phyloP scores from a whole-genome alignment of 2,329 filamentous ascomycete genomes.

The Zasmidium citrigriseum region DNA sequence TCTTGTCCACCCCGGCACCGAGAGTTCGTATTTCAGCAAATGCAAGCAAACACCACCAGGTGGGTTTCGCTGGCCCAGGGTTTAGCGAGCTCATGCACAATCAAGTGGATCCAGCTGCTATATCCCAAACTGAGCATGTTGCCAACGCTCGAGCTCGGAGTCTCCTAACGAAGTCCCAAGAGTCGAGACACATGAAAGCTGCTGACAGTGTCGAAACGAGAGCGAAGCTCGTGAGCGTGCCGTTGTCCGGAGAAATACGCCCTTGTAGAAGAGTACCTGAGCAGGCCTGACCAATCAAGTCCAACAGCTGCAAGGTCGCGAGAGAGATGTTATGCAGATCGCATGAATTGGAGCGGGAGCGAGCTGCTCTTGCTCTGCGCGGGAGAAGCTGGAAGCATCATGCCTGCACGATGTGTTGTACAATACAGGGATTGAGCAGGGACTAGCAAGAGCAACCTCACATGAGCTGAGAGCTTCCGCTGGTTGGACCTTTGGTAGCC shows the following conservation, averaged over 20 bases:
- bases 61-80: background rate
- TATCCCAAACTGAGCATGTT: background rate
- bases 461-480: background rate
- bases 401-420: background rate
- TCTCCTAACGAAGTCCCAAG: background rate
- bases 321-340: constrained; percentile 6
- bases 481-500: background rate
- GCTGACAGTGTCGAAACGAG: background rate
- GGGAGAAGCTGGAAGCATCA: background rate
- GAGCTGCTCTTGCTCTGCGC: background rate
- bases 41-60: too few relatives aligned
- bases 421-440: background rate
- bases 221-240: background rate
- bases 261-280: background rate
- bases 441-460: background rate
- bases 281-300: background rate
- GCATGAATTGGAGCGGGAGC: too few relatives aligned
- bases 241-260: background rate
- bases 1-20: too few relatives aligned
- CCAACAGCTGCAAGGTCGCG: constrained; percentile 3
- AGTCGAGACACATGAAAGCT: background rate
- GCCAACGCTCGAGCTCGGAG: background rate
- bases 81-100: background rate
- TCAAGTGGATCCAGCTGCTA: background rate
- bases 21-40: too few relatives aligned